Conservation (phyloP, 768 basidiomycete species). For the Leccinum uliginosum region DNA sequence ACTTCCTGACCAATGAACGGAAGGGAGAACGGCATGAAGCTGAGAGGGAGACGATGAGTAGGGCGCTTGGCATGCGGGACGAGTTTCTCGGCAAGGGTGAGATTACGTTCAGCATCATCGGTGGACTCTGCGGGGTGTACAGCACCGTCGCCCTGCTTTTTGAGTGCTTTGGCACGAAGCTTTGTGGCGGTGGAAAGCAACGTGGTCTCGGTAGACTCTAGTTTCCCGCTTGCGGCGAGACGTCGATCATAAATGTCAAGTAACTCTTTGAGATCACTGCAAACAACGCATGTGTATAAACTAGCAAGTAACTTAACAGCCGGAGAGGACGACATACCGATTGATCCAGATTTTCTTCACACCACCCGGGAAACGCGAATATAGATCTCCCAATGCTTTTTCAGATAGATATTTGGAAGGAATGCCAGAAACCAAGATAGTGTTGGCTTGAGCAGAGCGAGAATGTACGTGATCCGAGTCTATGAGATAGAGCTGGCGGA, state of each 20-base stretch:
- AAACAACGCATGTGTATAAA: not conserved
- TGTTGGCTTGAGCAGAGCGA: conserved; percentile 79
- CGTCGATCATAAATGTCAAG: conserved; percentile 80
- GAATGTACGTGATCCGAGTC: conserved; percentile 69
- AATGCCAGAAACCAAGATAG: conserved; percentile 87
- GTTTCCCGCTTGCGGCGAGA: conserved; percentile 63
- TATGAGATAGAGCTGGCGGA: conserved; percentile 81
- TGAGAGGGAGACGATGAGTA: conserved; percentile 60
- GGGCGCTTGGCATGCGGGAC: conserved; percentile 77
- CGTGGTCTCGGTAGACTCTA: conserved; percentile 82
- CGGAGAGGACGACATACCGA: conserved; percentile 40
- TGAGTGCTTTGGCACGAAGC: conserved; percentile 52
- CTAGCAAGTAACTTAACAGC: not conserved
- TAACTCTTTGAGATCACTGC: conserved; percentile 78
- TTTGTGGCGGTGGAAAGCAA: conserved; percentile 76
- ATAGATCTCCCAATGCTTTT: conserved; percentile 59
- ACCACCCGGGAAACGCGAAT: conserved; percentile 84
- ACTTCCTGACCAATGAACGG: conserved; percentile 82
- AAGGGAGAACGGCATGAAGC: conserved; percentile 52
- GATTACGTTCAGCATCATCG: conserved; percentile 27
- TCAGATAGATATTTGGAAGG: conserved; percentile 75
- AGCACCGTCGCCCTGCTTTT: conserved; percentile 34
- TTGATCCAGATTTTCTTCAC: conserved; percentile 92
- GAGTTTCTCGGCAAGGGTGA: conserved; percentile 42
- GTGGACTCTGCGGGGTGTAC: conserved; percentile 16